Base-by-base conservation (phyloP, 805 yeast species). In the Wickerhamomyces subpelliculosus region DNA sequence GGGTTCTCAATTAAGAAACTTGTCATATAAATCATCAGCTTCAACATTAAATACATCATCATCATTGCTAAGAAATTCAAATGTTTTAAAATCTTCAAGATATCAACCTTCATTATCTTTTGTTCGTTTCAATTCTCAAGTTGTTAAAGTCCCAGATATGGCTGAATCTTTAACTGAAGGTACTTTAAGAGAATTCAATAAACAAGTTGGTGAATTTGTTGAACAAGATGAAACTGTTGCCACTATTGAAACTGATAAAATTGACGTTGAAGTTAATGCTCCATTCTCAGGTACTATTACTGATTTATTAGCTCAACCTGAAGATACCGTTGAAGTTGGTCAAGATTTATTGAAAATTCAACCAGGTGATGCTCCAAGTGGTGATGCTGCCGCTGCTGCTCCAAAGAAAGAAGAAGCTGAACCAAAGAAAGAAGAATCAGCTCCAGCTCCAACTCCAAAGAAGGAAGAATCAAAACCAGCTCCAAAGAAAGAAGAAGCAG, bases 111-210 rank as follows among this genome's bases (percentile, higher is more conserved):
- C 43, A 27, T 26, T 39, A 35, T 49, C 45, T 34, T 38, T 47
- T 26, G 41, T 44, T 17, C 62, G 69, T 48, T 57, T 46, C 45
- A 60, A 63, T 42, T 61, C 70, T 28, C 69, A 68, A 45, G 62
- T 58, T 35, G 95, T 90, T 37, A 85, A 88, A 63, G 97, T 93
- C 18, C 98, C 98, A 35, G 94, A 86, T 48, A 88, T 93, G 97
- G 97, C 98, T 32, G 98, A 93, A 68, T 89, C 97, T 36, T 82
- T 93, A 58, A 86, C 96, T 30, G 98, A 93, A 65, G 98, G 98
- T 60, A 86, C 97, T 35, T 73, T 93, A 49, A 70, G 85, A 45
- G 75, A 73, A 42, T 81, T 68, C 57, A 67, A 70, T 47, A 82
- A 81, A 59, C 65, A 75, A 44, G 87, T 88, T 44, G 98, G 98